phyloP scores from a whole-genome alignment of 2,329 filamentous ascomycete species.

The Trichophyton rubrum region DNA sequence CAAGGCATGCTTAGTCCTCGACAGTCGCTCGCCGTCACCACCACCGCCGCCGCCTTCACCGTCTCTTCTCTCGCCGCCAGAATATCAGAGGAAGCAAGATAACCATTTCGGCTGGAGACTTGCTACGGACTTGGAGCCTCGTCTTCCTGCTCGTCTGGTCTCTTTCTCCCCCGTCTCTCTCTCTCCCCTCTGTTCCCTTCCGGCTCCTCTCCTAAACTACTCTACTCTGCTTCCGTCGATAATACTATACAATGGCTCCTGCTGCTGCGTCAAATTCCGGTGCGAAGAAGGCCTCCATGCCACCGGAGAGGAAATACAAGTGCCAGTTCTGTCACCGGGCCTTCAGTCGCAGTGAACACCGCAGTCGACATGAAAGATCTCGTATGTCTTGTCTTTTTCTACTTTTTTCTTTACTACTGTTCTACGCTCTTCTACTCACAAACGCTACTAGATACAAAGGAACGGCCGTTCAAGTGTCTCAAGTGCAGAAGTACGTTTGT shows the following conservation, averaged over 20 bases:
- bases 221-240: too few species aligned
- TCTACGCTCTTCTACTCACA: conserved; percentile 1
- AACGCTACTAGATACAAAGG: conserved; percentile 69
- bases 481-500: conserved; percentile 99
- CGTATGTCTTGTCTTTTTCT: conserved; percentile 57
- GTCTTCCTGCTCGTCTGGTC: not conserved
- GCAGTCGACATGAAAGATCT: conserved; percentile 91
- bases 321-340: conserved; percentile 97
- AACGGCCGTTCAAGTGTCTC: conserved; percentile 95
- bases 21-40: not conserved
- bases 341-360: conserved; percentile 93
- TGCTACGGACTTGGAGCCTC: too few species aligned
- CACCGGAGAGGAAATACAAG: conserved; percentile 97
- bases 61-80: too few species aligned
- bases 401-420: not conserved
- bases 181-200: conserved; percentile 15
- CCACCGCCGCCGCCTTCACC: not conserved
- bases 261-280: conserved; percentile 51
- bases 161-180: not conserved
- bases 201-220: conserved; percentile 12
- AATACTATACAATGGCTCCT: conserved; percentile 27
- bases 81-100: not conserved
- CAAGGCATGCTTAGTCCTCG: conserved; percentile 2
- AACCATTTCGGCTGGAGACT: not conserved
- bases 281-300: conserved; percentile 67